Evolutionary conservation across 1,284 basidiomycete species (phyloP).

Genomic region (Erythrobasidium hasegawianum): DNA sequence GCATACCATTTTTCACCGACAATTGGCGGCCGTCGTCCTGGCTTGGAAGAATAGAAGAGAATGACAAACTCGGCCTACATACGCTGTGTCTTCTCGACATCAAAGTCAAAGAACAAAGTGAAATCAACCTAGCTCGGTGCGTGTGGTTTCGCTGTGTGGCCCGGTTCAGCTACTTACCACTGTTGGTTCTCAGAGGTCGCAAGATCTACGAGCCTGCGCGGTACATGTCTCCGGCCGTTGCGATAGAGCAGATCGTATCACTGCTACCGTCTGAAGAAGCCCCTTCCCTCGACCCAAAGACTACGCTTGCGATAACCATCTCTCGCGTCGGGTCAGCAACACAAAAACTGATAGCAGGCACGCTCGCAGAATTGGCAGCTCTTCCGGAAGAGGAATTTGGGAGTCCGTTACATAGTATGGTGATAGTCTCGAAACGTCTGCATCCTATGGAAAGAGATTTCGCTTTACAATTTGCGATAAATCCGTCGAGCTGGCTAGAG

Average conservation of each 20-base stretch:
- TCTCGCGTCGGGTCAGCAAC: conserved; percentile 73
- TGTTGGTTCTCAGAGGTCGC: conserved; percentile 68
- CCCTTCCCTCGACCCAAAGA: conserved; percentile 49
- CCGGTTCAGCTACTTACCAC: too few species aligned
- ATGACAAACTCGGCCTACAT: conserved; percentile 80
- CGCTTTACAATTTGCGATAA: conserved; percentile 70
- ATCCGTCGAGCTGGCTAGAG: conserved; percentile 55
- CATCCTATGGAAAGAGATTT: conserved; percentile 93
- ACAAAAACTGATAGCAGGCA: conserved; percentile 78
- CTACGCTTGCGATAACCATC: conserved; percentile 59
- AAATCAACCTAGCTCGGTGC: conserved; percentile 88
- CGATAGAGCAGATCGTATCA: conserved; percentile 74
- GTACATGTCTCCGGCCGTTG: conserved; percentile 91
- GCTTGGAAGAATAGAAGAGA: conserved; percentile 90
- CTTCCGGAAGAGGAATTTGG: conserved; percentile 70
- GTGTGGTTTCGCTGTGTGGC: too few species aligned
- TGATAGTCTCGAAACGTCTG: conserved; percentile 84
- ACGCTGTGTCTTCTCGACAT: conserved; percentile 96
- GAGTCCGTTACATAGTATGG: conserved; percentile 81
- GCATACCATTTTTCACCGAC: conserved; percentile 94
- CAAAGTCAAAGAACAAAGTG: conserved; percentile 97
- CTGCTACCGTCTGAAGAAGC: conserved; percentile 53
- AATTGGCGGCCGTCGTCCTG: conserved; percentile 95
- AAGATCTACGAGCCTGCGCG: conserved; percentile 95
- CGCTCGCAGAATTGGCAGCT: conserved; percentile 66